A percentile compares a stretch with the other conserved stretches of the same genome.
phyloP scores from a whole-genome alignment of 305 asterid species.

The Monarda citriodora region DNA sequence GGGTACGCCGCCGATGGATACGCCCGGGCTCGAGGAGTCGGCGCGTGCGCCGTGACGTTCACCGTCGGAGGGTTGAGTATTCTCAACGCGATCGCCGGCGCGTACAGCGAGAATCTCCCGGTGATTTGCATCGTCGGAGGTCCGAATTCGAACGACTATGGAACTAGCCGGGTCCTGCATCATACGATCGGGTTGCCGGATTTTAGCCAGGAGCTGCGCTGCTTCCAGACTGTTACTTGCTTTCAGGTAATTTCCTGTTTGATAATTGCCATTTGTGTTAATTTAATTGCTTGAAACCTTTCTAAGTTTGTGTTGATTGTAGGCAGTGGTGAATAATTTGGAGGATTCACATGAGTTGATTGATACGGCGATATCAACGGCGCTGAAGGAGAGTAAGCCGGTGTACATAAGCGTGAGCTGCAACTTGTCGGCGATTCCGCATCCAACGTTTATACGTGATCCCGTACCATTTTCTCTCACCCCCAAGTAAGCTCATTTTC shows the following conservation, averaged over 20 bases:
- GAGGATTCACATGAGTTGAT: conserved; percentile 67
- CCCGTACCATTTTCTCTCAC: conserved; percentile 65
- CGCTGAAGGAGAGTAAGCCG: conserved; percentile 72
- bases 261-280: no score
- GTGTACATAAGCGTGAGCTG: conserved; percentile 68
- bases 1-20: conserved; percentile 73
- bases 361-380: conserved; percentile 64
- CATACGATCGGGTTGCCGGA: conserved; percentile 68
- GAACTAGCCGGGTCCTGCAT: conserved; percentile 53
- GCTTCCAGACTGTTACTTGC: conserved; percentile 66
- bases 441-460: conserved; percentile 56
- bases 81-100: conserved; percentile 60
- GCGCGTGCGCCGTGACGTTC: conserved; percentile 64
- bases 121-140: conserved; percentile 66
- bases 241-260: conserved; percentile 32
- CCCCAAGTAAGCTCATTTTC: conserved; percentile 33
- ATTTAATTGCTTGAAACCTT: no score
- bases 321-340: conserved; percentile 70
- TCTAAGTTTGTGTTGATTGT: neutral
- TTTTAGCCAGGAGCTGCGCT: conserved; percentile 62
- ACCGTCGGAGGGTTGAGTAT: conserved; percentile 63
- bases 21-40: conserved; percentile 57
- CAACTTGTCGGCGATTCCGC: conserved; percentile 61
- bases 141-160: conserved; percentile 65
- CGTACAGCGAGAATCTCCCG: conserved; percentile 61